Base-by-base conservation (phyloP, 768 basidiomycete genomes). In the Psilocybe cyanescens region DNA sequence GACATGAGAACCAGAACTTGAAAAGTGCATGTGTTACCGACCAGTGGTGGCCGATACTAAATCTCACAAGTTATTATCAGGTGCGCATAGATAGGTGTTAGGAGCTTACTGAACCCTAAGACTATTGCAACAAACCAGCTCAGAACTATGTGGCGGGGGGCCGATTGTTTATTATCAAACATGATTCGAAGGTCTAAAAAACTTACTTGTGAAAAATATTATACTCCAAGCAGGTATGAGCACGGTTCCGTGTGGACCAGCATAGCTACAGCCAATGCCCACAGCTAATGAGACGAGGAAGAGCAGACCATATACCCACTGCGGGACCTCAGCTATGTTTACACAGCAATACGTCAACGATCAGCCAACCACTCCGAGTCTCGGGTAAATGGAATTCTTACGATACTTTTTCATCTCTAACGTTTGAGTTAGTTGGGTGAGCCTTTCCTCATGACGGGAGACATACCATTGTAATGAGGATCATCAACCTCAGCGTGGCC, bases 211-310 rank as follows among this genome's bases (percentile, higher is more conserved):
- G 64, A 86, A 83, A 58, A 81, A 69, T 39, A 86, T 71, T 59
- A 86, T 72, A 61, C 79, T 81, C 84, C 83, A 86, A 49, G 80
- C 81, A 5, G 84, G 85, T 64, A 86, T 73, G 31, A 83, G 78
- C 16, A 81, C 79, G 4, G 71, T 68, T 3, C 78, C 76, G 30
- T 66, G 41, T 16, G 69, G 69, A 24, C 76, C 76, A 24, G 74
- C 71, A 63, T 79, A 79, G 52, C 74, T 74, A 59, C 75, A 76
- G 29, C 83, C 83, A 57, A 86, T 84, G 14, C 80, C 83, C 8
- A 86, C 70, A 8, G 63, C 79, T 28, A 86, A 65, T 1, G 83
- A 82, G 4, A 74, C 67, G 14, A 83, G 11, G 65, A 86, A 83
- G 11, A 86, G 65, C 8, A 67, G 37, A 1, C 71, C 70, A 62